Evolutionary conservation across 805 yeast genomes (phyloP).

Genomic region (Zygosaccharomyces kombuchaensis): DNA sequence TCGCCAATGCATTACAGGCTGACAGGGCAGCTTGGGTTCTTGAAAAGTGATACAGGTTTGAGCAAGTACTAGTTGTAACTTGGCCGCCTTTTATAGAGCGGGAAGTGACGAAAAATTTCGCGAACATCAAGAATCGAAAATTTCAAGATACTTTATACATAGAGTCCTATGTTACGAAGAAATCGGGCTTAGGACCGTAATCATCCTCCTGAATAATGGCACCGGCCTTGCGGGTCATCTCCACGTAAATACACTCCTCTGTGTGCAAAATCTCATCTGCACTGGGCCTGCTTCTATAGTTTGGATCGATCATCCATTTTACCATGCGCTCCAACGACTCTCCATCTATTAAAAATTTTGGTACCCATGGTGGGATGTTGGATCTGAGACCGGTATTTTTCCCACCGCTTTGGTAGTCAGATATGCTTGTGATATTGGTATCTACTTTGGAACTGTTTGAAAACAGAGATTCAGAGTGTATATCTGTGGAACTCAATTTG

Average conservation of each 20-base stretch:
- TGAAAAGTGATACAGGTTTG: neutral
- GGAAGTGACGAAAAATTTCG: neutral
- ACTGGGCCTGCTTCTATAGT: slow-evolving; percentile 75
- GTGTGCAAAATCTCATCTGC: slow-evolving; percentile 65
- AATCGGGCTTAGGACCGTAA: slow-evolving; percentile 75
- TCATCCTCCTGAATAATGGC: slow-evolving; percentile 96
- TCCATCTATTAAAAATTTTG: slow-evolving; percentile 72
- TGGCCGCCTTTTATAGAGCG: neutral
- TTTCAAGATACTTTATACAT: slow-evolving; percentile 2
- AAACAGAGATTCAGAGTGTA: slow-evolving; percentile 37
- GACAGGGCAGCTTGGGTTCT: neutral
- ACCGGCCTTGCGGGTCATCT: slow-evolving; percentile 78
- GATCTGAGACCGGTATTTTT: neutral
- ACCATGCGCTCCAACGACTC: slow-evolving; percentile 74
- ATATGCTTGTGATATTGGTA: slow-evolving; percentile 25
- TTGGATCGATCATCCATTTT: slow-evolving; percentile 84
- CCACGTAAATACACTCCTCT: slow-evolving; percentile 74
- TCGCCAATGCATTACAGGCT: neutral
- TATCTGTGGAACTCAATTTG: slow-evolving; percentile 66
- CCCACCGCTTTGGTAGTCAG: slow-evolving; percentile 27
- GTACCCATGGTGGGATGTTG: slow-evolving; percentile 77
- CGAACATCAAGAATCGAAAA: neutral
- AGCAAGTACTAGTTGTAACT: neutral
- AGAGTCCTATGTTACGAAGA: slow-evolving; percentile 16
- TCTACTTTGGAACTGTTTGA: slow-evolving; percentile 29